Evolutionary conservation across 75 land plant genomes (phyloP).

Genomic region (Larix kaempferi): DNA sequence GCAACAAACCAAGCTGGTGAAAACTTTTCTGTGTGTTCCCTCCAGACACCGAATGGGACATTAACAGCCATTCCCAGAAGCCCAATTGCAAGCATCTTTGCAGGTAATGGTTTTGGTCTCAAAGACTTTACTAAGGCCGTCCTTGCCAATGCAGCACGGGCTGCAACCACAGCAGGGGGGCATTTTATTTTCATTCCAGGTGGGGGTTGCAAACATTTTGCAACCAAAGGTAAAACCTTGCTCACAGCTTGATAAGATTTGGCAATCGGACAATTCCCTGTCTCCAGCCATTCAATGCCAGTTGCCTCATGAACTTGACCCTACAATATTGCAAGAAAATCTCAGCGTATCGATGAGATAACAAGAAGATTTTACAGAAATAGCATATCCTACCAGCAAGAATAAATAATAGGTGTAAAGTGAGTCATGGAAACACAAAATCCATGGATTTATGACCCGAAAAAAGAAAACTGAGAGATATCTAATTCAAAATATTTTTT

Average conservation of each 20-base stretch:
- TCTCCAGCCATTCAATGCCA: slow-evolving; percentile 90
- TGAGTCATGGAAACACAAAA: not conserved
- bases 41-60: slow-evolving; percentile 94
- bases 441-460: not conserved
- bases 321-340: slow-evolving; percentile 4
- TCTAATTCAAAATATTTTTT: not conserved
- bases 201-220: slow-evolving; percentile 73
- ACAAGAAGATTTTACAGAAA: no score
- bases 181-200: slow-evolving; percentile 75
- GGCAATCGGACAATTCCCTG: slow-evolving; percentile 95
- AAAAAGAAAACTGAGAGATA: not conserved
- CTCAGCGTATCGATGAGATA: no score
- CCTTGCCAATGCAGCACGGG: slow-evolving; percentile 81
- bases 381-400: no score
- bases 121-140: slow-evolving; percentile 84
- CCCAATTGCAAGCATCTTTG: slow-evolving; percentile 81
- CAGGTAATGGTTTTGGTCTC: slow-evolving; percentile 84
- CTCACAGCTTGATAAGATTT: slow-evolving; percentile 92
- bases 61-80: slow-evolving; percentile 93
- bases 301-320: slow-evolving; percentile 63
- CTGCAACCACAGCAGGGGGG: slow-evolving; percentile 93
- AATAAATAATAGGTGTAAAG: no score
- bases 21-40: slow-evolving; percentile 93
- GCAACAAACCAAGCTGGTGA: slow-evolving; percentile 94
- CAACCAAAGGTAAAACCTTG: slow-evolving; percentile 78